Conservation (phyloP, 768 basidiomycete genomes). For the Russula dissimulans region DNA sequence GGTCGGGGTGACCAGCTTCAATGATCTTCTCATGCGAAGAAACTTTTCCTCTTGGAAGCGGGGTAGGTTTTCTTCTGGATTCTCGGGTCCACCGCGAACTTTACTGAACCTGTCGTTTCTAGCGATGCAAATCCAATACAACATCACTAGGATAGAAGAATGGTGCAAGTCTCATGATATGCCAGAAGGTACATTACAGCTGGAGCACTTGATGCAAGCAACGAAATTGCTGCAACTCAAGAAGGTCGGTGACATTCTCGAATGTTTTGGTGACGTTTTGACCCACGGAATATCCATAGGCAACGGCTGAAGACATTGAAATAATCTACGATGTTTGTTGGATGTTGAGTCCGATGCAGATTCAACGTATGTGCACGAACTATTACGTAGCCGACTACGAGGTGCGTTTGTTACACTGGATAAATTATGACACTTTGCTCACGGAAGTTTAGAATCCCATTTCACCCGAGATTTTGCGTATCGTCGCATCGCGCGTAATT, state of each 20-base stretch:
- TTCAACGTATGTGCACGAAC: constrained; percentile 98
- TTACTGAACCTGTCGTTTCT: constrained; percentile 4
- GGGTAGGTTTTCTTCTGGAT: constrained; percentile 43
- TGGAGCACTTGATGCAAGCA: constrained; percentile 99
- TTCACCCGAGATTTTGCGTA: constrained; percentile 91
- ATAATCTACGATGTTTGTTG: constrained; percentile 99
- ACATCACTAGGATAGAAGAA: constrained; percentile 94
- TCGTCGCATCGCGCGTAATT: constrained; percentile 91
- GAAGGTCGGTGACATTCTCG: constrained; percentile 48
- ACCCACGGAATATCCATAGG: constrained; percentile 35
- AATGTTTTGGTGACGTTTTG: background rate
- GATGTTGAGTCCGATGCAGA: constrained; percentile 99
- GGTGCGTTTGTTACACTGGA: constrained; percentile 35
- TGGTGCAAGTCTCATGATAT: constrained; percentile 99
- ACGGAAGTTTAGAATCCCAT: constrained; percentile 68
- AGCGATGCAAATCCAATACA: constrained; percentile 99
- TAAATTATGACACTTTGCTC: background rate
- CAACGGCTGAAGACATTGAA: constrained; percentile 91
- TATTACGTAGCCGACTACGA: constrained; percentile 99
- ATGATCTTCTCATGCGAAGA: constrained; percentile 94
- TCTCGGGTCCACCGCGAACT: background rate
- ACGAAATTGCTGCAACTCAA: constrained; percentile 96
- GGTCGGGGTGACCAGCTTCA: constrained; percentile 95
- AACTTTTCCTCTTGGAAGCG: constrained; percentile 99
- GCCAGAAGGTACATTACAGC: constrained; percentile 95